Conservation (phyloP, 805 yeast genomes). For the Candida tammaniensis region DNA sequence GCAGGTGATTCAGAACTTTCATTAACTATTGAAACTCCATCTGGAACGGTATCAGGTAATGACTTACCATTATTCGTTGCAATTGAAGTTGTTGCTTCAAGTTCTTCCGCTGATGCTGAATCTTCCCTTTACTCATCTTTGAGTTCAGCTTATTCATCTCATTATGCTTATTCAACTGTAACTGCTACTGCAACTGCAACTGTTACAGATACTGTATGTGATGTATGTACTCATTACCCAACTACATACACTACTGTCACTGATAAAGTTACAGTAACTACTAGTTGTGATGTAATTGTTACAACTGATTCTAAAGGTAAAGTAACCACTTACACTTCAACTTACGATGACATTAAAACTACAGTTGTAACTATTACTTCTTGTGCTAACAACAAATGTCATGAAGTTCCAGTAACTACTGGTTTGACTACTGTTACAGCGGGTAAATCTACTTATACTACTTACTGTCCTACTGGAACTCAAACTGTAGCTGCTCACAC, state of each 20-base stretch:
- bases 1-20: too few species aligned
- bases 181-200: background rate
- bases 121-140: too few species aligned
- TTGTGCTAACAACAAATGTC: constrained; percentile 31
- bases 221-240: constrained; percentile 12
- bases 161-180: background rate
- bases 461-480: constrained; percentile 26
- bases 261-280: constrained; percentile 5
- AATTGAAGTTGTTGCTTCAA: background rate
- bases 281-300: constrained; percentile 13
- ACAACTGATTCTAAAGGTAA: constrained; percentile 10
- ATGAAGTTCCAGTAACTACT: constrained; percentile 27
- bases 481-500: constrained; percentile 9
- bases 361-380: constrained; percentile 37
- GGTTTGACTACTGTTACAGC: constrained; percentile 15
- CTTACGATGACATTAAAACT: constrained; percentile 12
- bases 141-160: background rate
- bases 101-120: background rate
- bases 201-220: constrained; percentile 8
- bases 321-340: constrained; percentile 8
- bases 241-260: constrained; percentile 9
- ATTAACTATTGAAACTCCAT: too few species aligned
- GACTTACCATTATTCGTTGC: too few species aligned
- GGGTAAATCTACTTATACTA: constrained; percentile 23
- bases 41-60: too few species aligned